Evolutionary conservation across 805 yeast genomes (phyloP), one percentile per base, ranked within the genome.

Genomic region (Candida golubevii): DNA sequence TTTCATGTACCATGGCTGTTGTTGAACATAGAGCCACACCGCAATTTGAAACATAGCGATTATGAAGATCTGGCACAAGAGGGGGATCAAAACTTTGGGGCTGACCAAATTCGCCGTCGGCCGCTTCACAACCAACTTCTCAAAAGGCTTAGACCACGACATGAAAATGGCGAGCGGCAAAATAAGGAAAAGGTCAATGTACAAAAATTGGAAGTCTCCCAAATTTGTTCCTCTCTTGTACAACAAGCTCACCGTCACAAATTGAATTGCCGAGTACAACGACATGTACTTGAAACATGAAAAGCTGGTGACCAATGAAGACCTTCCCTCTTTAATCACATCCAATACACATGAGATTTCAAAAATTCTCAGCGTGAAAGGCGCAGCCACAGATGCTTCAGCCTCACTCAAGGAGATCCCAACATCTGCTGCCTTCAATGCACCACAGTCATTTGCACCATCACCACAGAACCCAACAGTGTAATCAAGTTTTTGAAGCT

Each of bases 401-500:
- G 98, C 99, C 62, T 93, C 99, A 27, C 96, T 87, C 38, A 93
- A 68, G 0, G 98, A 91, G 14, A 93, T 81, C 13, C 99, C 99
- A 40, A 95, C 96, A 66, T 93, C 96, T 0, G 99, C 98, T 11
- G 97, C 96, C 58, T 91, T 93, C 46, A 93, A 71, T 0, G 99
- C 99, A 54, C 99, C 99, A 66, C 98, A 93, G 61, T 93, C 99
- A 65, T 93, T 93, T 6, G 99, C 99, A 52, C 99, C 99, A 67
- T 93, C 99, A 32, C 99, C 99, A 67, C 98, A 93, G 64, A 93
- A 93, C 2, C 97, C 96, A 38, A 88, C 95, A 0, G 96, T 88
- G 60, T 91, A 91, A 57, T 90, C 97, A 15, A 93, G 60, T 18
- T 72, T 75, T 62, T 89, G 96, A 11, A 93, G 67, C 60, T 85